Base-by-base conservation (phyloP, 2,329 filamentous ascomycete species). In the Colletotrichum tamarilloi region DNA sequence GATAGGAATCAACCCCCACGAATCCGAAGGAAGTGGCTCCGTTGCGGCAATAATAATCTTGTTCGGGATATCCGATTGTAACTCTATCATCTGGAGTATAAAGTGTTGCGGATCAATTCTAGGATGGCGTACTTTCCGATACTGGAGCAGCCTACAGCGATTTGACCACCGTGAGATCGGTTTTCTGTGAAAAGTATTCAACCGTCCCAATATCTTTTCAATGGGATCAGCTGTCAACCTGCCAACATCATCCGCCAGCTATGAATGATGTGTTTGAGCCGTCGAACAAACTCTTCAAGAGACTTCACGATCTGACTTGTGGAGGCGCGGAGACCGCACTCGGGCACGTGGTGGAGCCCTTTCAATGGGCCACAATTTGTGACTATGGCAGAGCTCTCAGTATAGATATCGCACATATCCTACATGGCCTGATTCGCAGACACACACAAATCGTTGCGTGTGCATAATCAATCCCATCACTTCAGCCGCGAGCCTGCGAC, bases 271-370 rank as follows among this genome's bases (percentile, higher is more conserved):
- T 49, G 19, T 49, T 49, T n/a, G 5, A 42, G 19, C 19, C 5
- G 42, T 22, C 42, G 38, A 42, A 19, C 2, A 49, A n/a, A 49
- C 42, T 49, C 42, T 49, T 49, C 19, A 49, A 22, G 19, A 11
- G 42, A 49, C 42, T 49, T 49, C 42, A 49, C 16, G 42, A 49
- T 11, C 19, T 22, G 19, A 22, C 16, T 9, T 49, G 24, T 9
- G 46, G 32, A 59, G n/a, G 66, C 59, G 70, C 59, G 69, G 53
- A 71, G 67, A 42, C 60, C 67, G 35, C 67, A 53, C 35, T 19
- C 22, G 38, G 71, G 53, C 52, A 59, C 60, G 5, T 12, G n/a
- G 49, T 49, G 46, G 67, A 53, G 12, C 14, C 53, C 53, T 22
- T 22, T 22, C 42, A 49, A 49, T 22, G 19, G 19, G 42, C 26